A percentile compares a stretch with the other conserved stretches of the same genome.
Evolutionary conservation across 805 yeast species (phyloP).

Genomic region (Saturnispora saitoi): DNA sequence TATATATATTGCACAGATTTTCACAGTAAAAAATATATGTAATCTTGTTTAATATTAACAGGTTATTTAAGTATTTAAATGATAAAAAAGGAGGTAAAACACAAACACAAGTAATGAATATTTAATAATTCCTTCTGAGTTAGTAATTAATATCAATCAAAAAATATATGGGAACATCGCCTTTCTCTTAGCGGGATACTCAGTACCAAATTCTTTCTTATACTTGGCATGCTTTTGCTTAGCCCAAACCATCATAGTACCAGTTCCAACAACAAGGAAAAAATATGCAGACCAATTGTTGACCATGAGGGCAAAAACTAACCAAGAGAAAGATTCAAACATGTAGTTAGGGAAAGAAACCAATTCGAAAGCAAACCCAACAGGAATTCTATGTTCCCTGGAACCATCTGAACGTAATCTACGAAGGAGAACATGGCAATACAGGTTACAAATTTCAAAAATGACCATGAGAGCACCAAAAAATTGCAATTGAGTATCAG

Average conservation of each 20-base stretch:
- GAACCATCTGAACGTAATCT: conserved; percentile 46
- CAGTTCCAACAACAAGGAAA: conserved; percentile 61
- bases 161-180: conserved; percentile 70
- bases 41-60: too few relatives aligned
- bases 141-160: conserved; percentile 23
- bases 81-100: neutral
- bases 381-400: conserved; percentile 61
- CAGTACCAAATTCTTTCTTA: conserved; percentile 59
- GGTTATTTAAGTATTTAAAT: too few relatives aligned
- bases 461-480: conserved; percentile 41
- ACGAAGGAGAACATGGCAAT: conserved; percentile 62
- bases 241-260: conserved; percentile 92
- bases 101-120: neutral
- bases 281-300: conserved; percentile 71
- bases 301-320: conserved; percentile 56
- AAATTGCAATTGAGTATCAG: conserved; percentile 24
- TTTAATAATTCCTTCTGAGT: neutral
- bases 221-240: conserved; percentile 70
- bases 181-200: conserved; percentile 73
- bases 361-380: conserved; percentile 72
- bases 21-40: too few relatives aligned
- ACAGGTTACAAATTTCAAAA: conserved; percentile 65
- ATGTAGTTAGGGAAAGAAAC: conserved; percentile 94
- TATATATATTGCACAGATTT: too few relatives aligned
- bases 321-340: conserved; percentile 77